Base-by-base conservation (phyloP, 768 basidiomycete species). In the Sporobolomyces pararoseus region DNA sequence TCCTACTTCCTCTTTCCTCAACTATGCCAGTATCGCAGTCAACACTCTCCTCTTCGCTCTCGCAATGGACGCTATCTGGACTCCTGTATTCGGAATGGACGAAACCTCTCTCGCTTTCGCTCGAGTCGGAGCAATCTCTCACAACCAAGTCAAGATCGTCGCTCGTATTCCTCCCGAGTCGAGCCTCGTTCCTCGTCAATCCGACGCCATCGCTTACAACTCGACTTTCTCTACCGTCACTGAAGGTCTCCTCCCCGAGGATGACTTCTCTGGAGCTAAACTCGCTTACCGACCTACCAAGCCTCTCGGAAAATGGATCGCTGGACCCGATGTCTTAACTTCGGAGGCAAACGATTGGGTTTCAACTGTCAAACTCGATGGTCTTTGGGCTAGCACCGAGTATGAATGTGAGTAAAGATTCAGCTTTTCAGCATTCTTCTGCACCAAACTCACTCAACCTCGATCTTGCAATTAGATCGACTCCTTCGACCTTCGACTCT, bases 81-180 rank as follows among this genome's bases (percentile, higher is more conserved):
- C 84, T 2, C 88, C 89, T 5, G 82, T 84, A 73, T 76, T 86
- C 64, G 84, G 86, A 76, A 75, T 84, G 53, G 85, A 86, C 21
- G 54, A 71, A 25, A 46, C 79, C 13, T 82, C 84, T 75, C 83
- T 89, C 68, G 79, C 81, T 17, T 91, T 88, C 78, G 85, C 85
- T 4, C 84, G 89, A 58, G 80, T 89, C 64, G 89, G 89, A 21
- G 88, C 88, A 4, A 83, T 90, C 65, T 84, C 86, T 72, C 84
- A 86, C 5, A 84, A 86, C 74, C 80, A 81, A 51, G 86, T 81
- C 68, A 89, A 88, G 77, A 81, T 90, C 50, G 79, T 83, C 42
- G 83, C 86, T 31, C 85, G 89, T 46, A 84, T 85, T 76, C 87
- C 88, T 1, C 75, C 77, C 14, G 25, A 52, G 4, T 35, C 68